Evolutionary conservation across 2,329 filamentous ascomycete species (phyloP), one percentile per base, ranked within the genome.

Genomic region (Colletotrichum trifolii): DNA sequence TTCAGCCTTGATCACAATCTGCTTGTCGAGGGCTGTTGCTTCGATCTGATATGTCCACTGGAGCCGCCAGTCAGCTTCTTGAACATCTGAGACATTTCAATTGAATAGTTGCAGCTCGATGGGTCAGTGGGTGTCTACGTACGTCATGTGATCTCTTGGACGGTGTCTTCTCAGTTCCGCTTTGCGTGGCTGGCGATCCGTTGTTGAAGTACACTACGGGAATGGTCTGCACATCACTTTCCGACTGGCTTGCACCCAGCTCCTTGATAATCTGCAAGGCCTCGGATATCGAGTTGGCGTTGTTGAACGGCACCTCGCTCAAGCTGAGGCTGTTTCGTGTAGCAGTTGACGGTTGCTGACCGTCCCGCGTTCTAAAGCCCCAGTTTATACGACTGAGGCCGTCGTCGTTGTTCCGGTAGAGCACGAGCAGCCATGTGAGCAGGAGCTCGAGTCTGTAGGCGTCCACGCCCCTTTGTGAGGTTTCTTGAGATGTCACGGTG

Each of bases 1-100:
- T 43, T 70, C 67, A 8, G 70, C 67, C 34, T 63, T 67, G 50
- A 69, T 53, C 15, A 54, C 54, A 42, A 71, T 46, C 49, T 62
- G 52, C 5, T 64, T 38, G 3, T 62, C 67, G 39, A 64, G 59
- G 39, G 63, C 38, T 7, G 60, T 67, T 38, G 62, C 61, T 46
- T 67, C 61, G 45, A 71, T 62, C 39, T 71, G 68, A 46, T 71
- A 71, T 33, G 70, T 71, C 69, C 69, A 71, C 70, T 71, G 48
- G 9, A 34, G 36, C 8, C 36, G 35, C 42, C n/a, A 45, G 40
- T 13, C 15, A 40, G 64, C 60, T 64, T 54, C 54, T 52, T 45
- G 11, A 25, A 25, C 25, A 25, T 25, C 10, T 35, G 36, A 35
- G n/a, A 35, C 49, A 11, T 42, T 8, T 48, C 33, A 7, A 13